phyloP scores from a whole-genome alignment of 176 grass and related monocot species.

The Carex myosuroides region DNA sequence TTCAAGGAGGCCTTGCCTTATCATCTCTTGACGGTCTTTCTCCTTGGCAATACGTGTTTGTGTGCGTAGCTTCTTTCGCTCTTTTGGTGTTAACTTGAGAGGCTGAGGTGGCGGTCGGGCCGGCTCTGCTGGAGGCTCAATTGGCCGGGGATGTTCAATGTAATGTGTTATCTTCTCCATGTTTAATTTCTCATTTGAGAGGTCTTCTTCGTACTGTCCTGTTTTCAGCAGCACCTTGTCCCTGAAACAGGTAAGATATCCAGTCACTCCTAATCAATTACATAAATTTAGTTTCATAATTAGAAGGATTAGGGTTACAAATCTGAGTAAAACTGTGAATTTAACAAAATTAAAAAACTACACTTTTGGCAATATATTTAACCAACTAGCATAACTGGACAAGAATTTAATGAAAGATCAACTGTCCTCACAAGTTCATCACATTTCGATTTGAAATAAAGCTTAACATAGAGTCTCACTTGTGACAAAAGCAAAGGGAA shows the following conservation, averaged over 20 bases:
- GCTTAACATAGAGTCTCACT: neutral
- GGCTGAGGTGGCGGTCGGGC: conserved; percentile 85
- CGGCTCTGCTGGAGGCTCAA: conserved; percentile 79
- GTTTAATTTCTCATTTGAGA: conserved; percentile 57
- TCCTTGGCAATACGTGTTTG: conserved; percentile 94
- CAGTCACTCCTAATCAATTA: neutral
- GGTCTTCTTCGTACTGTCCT: conserved; percentile 41
- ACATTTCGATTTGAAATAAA: neutral
- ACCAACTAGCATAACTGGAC: neutral
- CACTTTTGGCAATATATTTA: neutral
- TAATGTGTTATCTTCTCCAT: conserved; percentile 87
- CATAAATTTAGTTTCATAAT: neutral
- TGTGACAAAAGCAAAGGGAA: neutral
- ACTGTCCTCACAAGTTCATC: neutral
- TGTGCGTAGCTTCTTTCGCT: conserved; percentile 95
- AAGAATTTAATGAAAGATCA: neutral
- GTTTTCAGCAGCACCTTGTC: conserved; percentile 61
- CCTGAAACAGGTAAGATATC: conserved; percentile 33
- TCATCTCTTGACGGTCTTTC: conserved; percentile 99
- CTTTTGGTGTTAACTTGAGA: conserved; percentile 90
- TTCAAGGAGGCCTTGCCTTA: conserved; percentile 92
- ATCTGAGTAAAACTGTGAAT: neutral
- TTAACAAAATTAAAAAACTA: neutral
- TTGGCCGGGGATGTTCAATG: conserved; percentile 80
- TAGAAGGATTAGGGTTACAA: neutral